These are phyloP conservation scores for Tulasnella sp. DNA, from an alignment of 768 basidiomycete species.

Conservation along the genomic window DNA sequence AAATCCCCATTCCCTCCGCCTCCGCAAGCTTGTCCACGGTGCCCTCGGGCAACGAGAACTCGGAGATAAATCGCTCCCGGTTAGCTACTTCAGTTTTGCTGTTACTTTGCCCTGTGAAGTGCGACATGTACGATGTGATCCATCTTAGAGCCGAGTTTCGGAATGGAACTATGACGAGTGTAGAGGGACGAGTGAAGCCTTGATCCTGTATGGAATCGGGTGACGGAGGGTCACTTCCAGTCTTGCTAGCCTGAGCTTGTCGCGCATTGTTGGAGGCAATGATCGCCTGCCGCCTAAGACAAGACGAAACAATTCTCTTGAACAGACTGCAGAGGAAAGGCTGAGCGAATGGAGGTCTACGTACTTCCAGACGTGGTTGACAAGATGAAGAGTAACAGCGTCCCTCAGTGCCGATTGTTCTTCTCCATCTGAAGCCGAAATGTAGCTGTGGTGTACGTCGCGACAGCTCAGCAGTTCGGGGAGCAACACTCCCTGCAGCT, in stretches of 20 bases:
- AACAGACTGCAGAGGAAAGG: not conserved
- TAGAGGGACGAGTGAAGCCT: constrained; percentile 93
- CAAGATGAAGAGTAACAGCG: constrained; percentile 63
- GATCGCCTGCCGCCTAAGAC: constrained; percentile 45
- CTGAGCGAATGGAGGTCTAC: constrained; percentile 20
- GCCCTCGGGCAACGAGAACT: constrained; percentile 76
- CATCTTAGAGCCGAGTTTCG: constrained; percentile 80
- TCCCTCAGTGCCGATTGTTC: constrained; percentile 56
- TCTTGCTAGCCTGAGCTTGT: constrained; percentile 21
- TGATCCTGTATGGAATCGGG: constrained; percentile 75
- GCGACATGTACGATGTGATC: constrained; percentile 69
- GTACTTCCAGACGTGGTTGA: constrained; percentile 89
- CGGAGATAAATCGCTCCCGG: constrained; percentile 65
- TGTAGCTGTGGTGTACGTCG: constrained; percentile 55
- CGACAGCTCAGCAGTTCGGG: constrained; percentile 13
- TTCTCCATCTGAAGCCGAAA: constrained; percentile 53
- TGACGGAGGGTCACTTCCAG: constrained; percentile 43
- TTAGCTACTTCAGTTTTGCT: constrained; percentile 70
- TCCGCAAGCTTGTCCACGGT: constrained; percentile 70
- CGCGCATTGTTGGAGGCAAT: constrained; percentile 86
- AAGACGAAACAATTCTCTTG: not conserved
- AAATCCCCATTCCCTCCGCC: constrained; percentile 58
- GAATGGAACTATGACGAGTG: constrained; percentile 88
- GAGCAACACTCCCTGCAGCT: constrained; percentile 59
- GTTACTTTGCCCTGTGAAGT: constrained; percentile 56